Evolutionary conservation across 2,329 filamentous ascomycete species (phyloP).

Genomic region (Claviceps sp.): DNA sequence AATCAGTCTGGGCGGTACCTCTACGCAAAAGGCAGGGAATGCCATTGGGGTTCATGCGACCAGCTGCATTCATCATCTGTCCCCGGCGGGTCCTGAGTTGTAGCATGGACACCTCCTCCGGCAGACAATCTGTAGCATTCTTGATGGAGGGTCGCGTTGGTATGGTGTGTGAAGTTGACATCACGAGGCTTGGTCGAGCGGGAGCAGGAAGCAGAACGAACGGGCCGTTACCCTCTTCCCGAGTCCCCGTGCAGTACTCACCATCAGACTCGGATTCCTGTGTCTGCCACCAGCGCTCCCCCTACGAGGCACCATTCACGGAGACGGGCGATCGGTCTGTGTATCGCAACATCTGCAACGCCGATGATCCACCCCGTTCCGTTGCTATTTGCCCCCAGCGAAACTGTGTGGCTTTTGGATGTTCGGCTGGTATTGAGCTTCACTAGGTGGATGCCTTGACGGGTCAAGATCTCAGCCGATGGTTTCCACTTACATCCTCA

Average conservation of each 20-base stretch:
- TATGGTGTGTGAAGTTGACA: slow-evolving; percentile 42
- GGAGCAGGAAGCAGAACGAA: slow-evolving; percentile 1
- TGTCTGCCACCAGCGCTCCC: slow-evolving; percentile 12
- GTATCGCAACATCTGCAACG: slow-evolving; percentile 39
- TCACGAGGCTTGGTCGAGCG: slow-evolving; percentile 5
- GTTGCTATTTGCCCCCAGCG: slow-evolving; percentile 53
- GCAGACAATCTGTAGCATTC: slow-evolving; percentile 41
- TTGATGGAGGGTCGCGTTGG: slow-evolving; percentile 47
- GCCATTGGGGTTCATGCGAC: slow-evolving; percentile 20
- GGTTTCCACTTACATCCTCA: slow-evolving; percentile 40
- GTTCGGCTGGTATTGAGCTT: slow-evolving; percentile 46
- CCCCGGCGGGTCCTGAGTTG: slow-evolving; percentile 43
- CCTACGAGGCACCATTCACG: slow-evolving; percentile 13
- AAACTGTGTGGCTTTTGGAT: slow-evolving; percentile 52
- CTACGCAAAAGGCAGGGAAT: slow-evolving; percentile 11
- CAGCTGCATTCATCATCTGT: slow-evolving; percentile 40
- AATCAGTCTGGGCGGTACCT: slow-evolving; percentile 14
- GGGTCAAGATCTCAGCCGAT: slow-evolving; percentile 35
- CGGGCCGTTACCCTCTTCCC: not conserved
- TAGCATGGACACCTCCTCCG: slow-evolving; percentile 47
- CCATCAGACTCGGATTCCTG: slow-evolving; percentile 7
- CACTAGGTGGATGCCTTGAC: slow-evolving; percentile 40
- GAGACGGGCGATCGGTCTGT: slow-evolving; percentile 19
- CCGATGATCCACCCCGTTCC: slow-evolving; percentile 50
- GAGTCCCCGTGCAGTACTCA: not conserved